Evolutionary conservation across 2,329 filamentous ascomycete genomes (phyloP).

Genomic region (Monilinia fructicola): DNA sequence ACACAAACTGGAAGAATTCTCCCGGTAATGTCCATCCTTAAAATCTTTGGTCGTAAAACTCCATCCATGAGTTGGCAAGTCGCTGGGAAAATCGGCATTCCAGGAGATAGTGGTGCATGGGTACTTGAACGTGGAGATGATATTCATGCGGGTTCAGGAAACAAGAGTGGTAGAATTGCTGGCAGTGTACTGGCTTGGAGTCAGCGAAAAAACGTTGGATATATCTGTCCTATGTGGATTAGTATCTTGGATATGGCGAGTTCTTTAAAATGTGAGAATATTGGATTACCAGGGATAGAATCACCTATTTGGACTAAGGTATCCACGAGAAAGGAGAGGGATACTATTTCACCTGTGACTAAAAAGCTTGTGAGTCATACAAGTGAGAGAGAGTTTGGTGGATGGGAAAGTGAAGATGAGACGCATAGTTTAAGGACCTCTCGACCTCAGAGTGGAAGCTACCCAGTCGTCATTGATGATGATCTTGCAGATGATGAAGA

Average conservation of each 20-base stretch:
- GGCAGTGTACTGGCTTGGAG: conserved; percentile 92
- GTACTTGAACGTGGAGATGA: conserved; percentile 89
- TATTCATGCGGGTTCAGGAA: conserved; percentile 81
- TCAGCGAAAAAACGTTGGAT: conserved; percentile 74
- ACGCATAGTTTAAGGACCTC: not conserved
- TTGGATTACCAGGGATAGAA: conserved; percentile 68
- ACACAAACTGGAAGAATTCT: conserved; percentile 77
- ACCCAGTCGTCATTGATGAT: conserved; percentile 2
- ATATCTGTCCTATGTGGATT: conserved; percentile 94
- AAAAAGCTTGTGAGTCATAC: not conserved
- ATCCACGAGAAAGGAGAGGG: not conserved
- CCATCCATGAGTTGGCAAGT: conserved; percentile 72
- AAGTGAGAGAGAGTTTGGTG: not conserved
- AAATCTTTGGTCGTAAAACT: conserved; percentile 79
- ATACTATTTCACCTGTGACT: not conserved
- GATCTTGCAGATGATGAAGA: conserved; percentile 15
- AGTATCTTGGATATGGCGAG: conserved; percentile 81
- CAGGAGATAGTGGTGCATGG: conserved; percentile 92
- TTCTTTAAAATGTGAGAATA: conserved; percentile 66
- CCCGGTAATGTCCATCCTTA: conserved; percentile 76
- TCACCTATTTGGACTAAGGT: conserved; percentile 8
- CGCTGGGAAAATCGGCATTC: conserved; percentile 60
- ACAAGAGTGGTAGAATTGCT: conserved; percentile 69
- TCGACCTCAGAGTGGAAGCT: conserved; percentile 7
- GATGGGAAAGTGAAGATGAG: conserved; percentile 14